Conservation (phyloP, 1,139 yeast species). For the Zygotorulaspora mrakii region DNA sequence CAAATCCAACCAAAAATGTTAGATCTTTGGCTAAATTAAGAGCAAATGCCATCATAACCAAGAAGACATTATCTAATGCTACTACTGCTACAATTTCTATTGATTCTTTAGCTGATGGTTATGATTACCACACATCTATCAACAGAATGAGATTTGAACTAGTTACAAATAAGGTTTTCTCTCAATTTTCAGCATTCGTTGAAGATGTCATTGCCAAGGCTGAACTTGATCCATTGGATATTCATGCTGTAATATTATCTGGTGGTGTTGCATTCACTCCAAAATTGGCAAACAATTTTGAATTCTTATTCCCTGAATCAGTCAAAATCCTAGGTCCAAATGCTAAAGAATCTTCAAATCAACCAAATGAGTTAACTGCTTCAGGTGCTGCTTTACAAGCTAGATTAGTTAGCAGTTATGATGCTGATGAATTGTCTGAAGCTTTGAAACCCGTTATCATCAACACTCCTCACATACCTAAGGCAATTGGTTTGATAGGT, state of each 20-base stretch:
- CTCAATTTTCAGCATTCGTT: conserved; percentile 72
- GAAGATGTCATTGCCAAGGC: conserved; percentile 77
- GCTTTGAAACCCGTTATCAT: conserved; percentile 81
- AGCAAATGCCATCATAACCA: conserved; percentile 79
- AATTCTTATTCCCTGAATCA: conserved; percentile 73
- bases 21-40: conserved; percentile 86
- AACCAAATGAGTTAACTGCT: conserved; percentile 82
- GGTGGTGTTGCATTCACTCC: conserved; percentile 96
- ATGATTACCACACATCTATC: conserved; percentile 86
- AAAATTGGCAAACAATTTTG: conserved; percentile 75
- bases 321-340: conserved; percentile 76
- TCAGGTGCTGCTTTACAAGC: conserved; percentile 99
- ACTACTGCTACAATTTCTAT: conserved; percentile 87
- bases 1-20: conserved; percentile 75
- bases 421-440: conserved; percentile 80
- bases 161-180: conserved; percentile 72
- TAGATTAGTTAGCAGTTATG: conserved; percentile 72
- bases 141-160: conserved; percentile 94
- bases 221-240: conserved; percentile 74
- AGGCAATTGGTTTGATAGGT: conserved; percentile 82
- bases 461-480: conserved; percentile 81
- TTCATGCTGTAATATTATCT: conserved; percentile 85
- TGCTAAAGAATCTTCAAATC: conserved; percentile 69
- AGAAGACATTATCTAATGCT: conserved; percentile 90
- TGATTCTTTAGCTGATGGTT: conserved; percentile 91